Base-by-base conservation (phyloP, 192 early-diverging fungal species). In the Coemansia biformis region DNA sequence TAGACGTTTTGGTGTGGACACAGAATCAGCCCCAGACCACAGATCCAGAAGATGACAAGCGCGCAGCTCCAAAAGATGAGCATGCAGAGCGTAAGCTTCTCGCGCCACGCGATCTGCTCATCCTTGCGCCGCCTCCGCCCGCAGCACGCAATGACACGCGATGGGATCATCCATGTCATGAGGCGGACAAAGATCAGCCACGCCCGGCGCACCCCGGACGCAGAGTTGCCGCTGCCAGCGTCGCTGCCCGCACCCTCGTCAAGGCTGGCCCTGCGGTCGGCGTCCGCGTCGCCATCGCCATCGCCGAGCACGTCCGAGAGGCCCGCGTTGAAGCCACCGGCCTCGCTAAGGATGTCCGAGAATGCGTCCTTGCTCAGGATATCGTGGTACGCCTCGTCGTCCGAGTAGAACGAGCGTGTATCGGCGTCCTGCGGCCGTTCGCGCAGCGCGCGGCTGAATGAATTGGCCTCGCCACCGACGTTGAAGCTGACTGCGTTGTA, bases 81-180 rank as follows among this genome's bases (percentile, higher is more conserved):
- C 44, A 87, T 52, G 53, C 89, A 91, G 8, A 98, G 75, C 2
- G 95, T 87, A 10, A 93, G 78, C 63, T 98, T 96, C 62, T 98
- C 95, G 46, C 95, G 81, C 95, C 95, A 98, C 1, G 95, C 95
- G 65, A 86, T 78, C 37, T 84, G 87, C 41, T 90, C 78, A 54
- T 89, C 86, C 38, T 77, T 77, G 37, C 81, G 78, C 35, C 81
- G 77, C 79, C 91, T 88, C 35, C 81, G 66, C 32, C 85, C 89
- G 54, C 86, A 85, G 54, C 75, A 79, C 4, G 48, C 33, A 33
- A 97, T 61, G 36, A 63, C 76, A 16, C 54, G 64, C 8, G 70
- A 63, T 5, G 93, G 93, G 33, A 96, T 77, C 86, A 90, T 66
- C 63, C 63, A 66, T 29, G 71, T 68, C 50, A 56, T 46, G 16